A percentile compares a stretch with the other conserved stretches of the same genome.
Conservation (phyloP, 2,329 filamentous ascomycete species). For the Fulvia fulva region DNA sequence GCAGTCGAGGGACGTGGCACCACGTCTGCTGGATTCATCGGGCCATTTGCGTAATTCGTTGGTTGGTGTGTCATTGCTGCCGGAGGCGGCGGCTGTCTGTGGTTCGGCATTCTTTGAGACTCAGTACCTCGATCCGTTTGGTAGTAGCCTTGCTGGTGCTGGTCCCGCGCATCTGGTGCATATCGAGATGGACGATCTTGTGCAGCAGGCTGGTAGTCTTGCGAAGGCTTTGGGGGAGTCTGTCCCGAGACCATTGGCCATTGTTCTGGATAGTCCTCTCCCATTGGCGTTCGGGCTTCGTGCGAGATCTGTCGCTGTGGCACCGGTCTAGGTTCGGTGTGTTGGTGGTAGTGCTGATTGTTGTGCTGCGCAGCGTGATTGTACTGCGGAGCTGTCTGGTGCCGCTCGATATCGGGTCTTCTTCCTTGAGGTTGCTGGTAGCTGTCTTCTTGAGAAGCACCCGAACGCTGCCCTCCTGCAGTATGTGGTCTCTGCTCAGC, state of each 20-base stretch:
- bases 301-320: background rate
- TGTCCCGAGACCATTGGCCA: conserved; percentile 20
- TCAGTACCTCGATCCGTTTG: conserved; percentile 1
- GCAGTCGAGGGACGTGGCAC: conserved; percentile 19
- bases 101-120: conserved; percentile 2
- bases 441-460: conserved; percentile 13
- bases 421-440: conserved; percentile 5
- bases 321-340: background rate
- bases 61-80: conserved; percentile 17
- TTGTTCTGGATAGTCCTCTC: conserved; percentile 24
- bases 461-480: conserved; percentile 5
- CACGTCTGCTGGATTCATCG: conserved; percentile 20
- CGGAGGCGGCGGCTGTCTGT: conserved; percentile 8
- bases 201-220: conserved; percentile 5
- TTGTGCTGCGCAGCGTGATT: conserved; percentile 8
- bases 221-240: conserved; percentile 8
- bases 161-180: conserved; percentile 1
- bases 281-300: conserved; percentile 1
- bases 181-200: conserved; percentile 9
- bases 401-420: conserved; percentile 11
- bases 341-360: conserved; percentile 1
- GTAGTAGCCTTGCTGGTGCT: conserved; percentile 14
- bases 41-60: conserved; percentile 10
- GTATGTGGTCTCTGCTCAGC: conserved; percentile 19
- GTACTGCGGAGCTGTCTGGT: conserved; percentile 7